Base-by-base conservation (phyloP, 768 basidiomycete genomes). In the Agaricus subrufescens region DNA sequence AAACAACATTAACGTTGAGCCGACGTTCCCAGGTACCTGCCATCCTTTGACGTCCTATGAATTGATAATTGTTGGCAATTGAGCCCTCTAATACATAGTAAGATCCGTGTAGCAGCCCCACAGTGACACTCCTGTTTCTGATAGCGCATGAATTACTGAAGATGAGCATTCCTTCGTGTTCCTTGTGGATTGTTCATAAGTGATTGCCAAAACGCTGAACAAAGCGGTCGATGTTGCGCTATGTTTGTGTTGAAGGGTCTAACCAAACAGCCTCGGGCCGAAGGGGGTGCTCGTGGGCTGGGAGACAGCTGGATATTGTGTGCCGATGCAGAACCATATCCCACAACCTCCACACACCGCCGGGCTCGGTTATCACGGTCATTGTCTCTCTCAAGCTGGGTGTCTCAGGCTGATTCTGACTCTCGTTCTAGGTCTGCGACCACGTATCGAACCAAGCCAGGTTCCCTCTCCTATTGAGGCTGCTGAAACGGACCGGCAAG, bases 401-500 rank as follows among this genome's bases (percentile, higher is more conserved):
- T 5, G 43, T 11, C 9, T 19, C 8, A 4, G 40, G 42, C 46
- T 43, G 10, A 12, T 23, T 10, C 44, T 47, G 19, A n/a, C 40
- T 19, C 46, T 46, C 39, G 61, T 54, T 53, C 51, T 59, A 89
- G 92, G 93, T 55, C 78, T 91, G 54, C 83, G 90, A 40, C 79
- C 87, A 46, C 83, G 86, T 56, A 92, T 99, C 62, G 91, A 98
- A 67, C 85, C 89, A 6, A 80, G 73, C 62, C 94, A 96, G 66
- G 86, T 98, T 29, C 97, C 97, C n/a, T 95, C 94, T 3, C 88
- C 93, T 25, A 84, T 91, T 14, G 85, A 89, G 42, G 75, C 84
- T 11, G 84, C 89, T 50, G 89, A 92, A 62, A 70, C 77, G 5
- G 95, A 98, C 78, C 84, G 89, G 60, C 79, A 82, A 57, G 73